A percentile compares a stretch with the other conserved stretches of the same genome.
Evolutionary conservation across 2,329 filamentous ascomycete genomes (phyloP).

Genomic region (Apiospora sp.): DNA sequence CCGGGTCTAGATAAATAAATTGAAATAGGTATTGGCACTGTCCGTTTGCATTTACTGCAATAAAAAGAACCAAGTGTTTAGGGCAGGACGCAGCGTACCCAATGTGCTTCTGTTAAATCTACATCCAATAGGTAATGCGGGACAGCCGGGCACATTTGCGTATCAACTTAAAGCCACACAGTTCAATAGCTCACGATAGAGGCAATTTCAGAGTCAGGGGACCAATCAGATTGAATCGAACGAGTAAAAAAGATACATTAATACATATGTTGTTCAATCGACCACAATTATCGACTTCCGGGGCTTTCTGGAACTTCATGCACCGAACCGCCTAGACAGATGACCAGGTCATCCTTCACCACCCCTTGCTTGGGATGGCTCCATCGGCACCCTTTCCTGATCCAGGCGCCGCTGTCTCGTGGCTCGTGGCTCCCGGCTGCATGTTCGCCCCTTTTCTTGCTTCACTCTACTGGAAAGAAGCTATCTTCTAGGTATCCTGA

Average conservation of each 20-base stretch:
- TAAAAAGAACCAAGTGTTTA: background rate
- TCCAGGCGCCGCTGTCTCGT: background rate
- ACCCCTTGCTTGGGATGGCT: background rate
- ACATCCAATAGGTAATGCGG: background rate
- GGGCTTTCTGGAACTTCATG: conserved; percentile 1
- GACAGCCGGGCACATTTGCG: background rate
- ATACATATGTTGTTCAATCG: conserved; percentile 21
- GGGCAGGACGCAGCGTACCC: background rate
- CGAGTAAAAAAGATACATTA: conserved; percentile 20
- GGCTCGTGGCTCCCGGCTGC: background rate
- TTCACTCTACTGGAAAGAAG: conserved; percentile 21
- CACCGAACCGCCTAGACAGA: background rate
- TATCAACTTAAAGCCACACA: too few relatives aligned
- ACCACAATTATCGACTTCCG: conserved; percentile 7
- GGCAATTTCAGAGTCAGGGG: background rate
- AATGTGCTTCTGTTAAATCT: background rate
- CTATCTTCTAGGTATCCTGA: conserved; percentile 20
- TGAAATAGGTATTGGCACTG: background rate
- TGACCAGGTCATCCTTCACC: background rate
- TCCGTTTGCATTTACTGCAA: background rate
- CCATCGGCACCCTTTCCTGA: background rate
- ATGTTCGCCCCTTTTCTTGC: conserved; percentile 1
- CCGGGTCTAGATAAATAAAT: background rate
- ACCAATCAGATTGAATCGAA: background rate
- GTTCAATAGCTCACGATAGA: background rate